Evolutionary conservation across 2,329 filamentous ascomycete species (phyloP), one percentile per base, ranked within the genome.

Genomic region (Aphanocladium album): DNA sequence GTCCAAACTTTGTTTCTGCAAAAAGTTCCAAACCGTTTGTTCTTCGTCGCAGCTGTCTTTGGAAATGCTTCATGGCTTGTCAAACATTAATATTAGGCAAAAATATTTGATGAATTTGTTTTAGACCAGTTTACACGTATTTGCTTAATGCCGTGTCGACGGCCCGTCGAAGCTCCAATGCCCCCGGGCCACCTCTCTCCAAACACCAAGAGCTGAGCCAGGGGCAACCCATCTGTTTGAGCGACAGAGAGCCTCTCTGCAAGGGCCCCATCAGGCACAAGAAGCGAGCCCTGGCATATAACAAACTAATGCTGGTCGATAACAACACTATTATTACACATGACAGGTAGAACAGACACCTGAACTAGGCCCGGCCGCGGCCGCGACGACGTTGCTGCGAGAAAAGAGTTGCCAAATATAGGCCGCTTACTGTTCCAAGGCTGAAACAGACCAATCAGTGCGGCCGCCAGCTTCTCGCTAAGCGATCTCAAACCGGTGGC

Each of bases 381-480:
- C 41, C 6, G 46, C 12, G 16, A 2, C 5, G 11, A 12, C 9
- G 30, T 9, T 30, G n/a, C 39, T 30, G 25, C 17, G n/a, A 46
- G 41, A 35, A 43, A 45, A 27, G 25, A 19, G 25, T 46, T 56
- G 53, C 53, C 41, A 49, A 57, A 49, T 37, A 39, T 49, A 57
- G 54, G 2, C 43, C 27, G 16, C 17, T 39, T 6, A 17, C 2
- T 25, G 19, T n/a, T 27, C 39, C 43, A 57, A 57, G 54, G 54
- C 54, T 57, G 54, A 57, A 57, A 57, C 54, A 57, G 43, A 49
- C 54, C 54, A 49, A 57, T 49, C 54, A 57, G n/a, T 16, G 16
- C 54, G 19, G 4, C 39, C 30, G 19, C 30, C 30, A 45, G 23
- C 23, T 23, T 19, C 23, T 19, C 37, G 12, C 52, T 23, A 43